Evolutionary conservation across 768 basidiomycete species (phyloP), one percentile per base, ranked within the genome.

Genomic region (Rhodotorula sphaerocarpa): DNA sequence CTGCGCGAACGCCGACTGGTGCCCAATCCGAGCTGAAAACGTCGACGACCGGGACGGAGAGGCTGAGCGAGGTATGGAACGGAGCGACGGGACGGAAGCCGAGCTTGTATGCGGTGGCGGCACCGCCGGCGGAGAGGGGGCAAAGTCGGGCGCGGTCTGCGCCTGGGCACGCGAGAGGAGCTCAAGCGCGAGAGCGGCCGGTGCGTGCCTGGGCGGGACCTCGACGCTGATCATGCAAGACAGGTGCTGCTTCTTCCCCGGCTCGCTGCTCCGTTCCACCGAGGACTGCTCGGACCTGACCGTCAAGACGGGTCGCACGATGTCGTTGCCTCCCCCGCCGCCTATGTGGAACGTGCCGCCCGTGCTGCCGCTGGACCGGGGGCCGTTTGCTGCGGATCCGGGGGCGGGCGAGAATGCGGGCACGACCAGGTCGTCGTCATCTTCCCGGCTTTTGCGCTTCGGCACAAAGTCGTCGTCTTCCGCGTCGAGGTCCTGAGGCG

Each of bases 221-320:
- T 95, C 90, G 70, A 99, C 85, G 62, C 92, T 80, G 65, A 99
- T 85, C 72, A 96, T 86, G 74, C 92, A 96, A 15, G 93, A 95
- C 66, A 96, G 77, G 2, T 88, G 86, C 75, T 93, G 89, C 69
- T 82, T 88, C 57, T 72, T 73, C n/a, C 74, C 73, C 15, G 62
- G 61, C 10, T 39, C 80, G 69, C 66, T 86, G 83, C 82, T 82
- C 57, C 90, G 82, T 16, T 86, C 82, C 39, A 96, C 80, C 25
- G 85, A 85, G 0, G 87, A 80, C 74, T 90, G 92, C 76, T 99
- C 95, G 10, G 93, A 84, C 47, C 90, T 84, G 72, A 96, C 88
- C 74, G 89, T 87, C 72, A 99, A 95, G 30, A 86, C 84, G 11
- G 95, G 95, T 1, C 90, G 84, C 72, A 95, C 86, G 67, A 97